phyloP scores from a whole-genome alignment of 805 yeast genomes.

The Grigorovia humatica region DNA sequence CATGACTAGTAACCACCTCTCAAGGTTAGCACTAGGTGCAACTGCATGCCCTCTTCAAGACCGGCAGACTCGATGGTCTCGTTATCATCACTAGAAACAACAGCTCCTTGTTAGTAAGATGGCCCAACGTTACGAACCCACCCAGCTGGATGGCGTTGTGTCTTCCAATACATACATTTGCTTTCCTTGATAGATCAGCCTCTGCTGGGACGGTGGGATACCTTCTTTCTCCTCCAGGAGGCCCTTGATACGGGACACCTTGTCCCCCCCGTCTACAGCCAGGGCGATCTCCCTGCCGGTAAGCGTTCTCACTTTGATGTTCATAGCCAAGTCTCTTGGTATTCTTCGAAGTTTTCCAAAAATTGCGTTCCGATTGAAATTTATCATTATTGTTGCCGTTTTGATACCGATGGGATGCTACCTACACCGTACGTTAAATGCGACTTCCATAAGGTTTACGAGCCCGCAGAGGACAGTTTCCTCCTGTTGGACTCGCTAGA shows the following conservation, averaged over 20 bases:
- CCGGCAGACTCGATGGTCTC: constrained; percentile 61
- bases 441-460: constrained; percentile 71
- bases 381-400: no score
- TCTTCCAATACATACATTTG: constrained; percentile 50
- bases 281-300: constrained; percentile 31
- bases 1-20: constrained; percentile 66
- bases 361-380: not conserved
- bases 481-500: constrained; percentile 76
- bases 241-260: constrained; percentile 69
- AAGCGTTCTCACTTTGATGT: constrained; percentile 23
- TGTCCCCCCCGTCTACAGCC: constrained; percentile 27
- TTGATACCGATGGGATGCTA: constrained; percentile 56
- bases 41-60: constrained; percentile 74
- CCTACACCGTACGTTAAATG: constrained; percentile 65
- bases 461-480: constrained; percentile 90
- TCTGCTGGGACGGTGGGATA: constrained; percentile 92
- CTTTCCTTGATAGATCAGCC: constrained; percentile 81
- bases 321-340: constrained; percentile 4
- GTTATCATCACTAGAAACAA: constrained; percentile 55
- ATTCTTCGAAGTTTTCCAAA: not conserved
- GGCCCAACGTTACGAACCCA: not conserved
- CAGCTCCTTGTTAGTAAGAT: no score
- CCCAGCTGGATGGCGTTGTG: not conserved
- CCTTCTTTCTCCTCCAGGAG: constrained; percentile 94
- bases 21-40: constrained; percentile 83